These are phyloP conservation scores for Ambrosia artemisiifolia DNA, from an alignment of 129 eudicot genomes.

Conservation along the genomic window DNA sequence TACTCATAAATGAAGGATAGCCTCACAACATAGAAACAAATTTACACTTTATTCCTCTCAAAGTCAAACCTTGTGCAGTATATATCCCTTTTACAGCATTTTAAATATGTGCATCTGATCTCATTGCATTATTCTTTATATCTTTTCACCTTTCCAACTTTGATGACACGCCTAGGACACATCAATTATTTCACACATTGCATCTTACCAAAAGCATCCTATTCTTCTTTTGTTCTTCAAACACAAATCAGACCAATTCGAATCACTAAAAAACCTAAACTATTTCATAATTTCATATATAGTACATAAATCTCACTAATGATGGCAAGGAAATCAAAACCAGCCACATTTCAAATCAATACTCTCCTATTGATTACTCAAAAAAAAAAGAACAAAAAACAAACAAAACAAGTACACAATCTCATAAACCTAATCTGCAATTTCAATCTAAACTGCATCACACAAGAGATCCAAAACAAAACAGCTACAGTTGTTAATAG, in stretches of 20 bases:
- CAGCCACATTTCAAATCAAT: constrained; percentile 12
- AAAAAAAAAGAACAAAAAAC: too few species aligned
- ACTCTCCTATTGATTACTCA: background rate
- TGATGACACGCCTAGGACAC: background rate
- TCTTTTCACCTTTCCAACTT: background rate
- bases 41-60: background rate
- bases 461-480: constrained; percentile 9
- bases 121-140: background rate
- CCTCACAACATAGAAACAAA: background rate
- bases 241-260: background rate
- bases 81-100: background rate
- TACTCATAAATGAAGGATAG: background rate
- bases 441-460: background rate
- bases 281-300: background rate
- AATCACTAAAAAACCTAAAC: background rate
- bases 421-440: constrained; percentile 20
- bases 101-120: background rate
- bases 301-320: background rate
- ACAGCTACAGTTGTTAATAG: background rate
- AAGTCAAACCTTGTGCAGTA: background rate
- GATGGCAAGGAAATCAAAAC: background rate
- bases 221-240: background rate
- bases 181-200: background rate
- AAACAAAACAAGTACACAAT: background rate
- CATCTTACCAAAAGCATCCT: too few species aligned